A percentile compares a stretch with the other conserved stretches of the same genome.
Conservation (phyloP, 2,329 filamentous ascomycete species). For the Colletotrichum magnum region DNA sequence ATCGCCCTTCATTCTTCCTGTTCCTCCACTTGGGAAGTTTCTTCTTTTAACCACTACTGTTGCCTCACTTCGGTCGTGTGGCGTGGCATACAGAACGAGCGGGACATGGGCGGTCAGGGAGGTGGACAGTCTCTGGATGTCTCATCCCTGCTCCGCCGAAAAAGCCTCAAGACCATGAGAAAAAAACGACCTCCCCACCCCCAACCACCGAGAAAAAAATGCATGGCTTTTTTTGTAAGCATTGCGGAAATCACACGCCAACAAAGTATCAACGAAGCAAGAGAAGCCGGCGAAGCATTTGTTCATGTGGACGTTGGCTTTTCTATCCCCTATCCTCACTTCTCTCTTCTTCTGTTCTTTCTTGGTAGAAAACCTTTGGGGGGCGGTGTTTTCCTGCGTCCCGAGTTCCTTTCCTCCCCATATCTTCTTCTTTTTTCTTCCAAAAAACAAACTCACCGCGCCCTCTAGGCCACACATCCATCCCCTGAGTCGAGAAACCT, state of each 20-base stretch:
- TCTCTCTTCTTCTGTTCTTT: background rate
- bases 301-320: background rate
- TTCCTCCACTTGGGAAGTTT: constrained; percentile 24
- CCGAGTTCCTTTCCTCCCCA: too few species aligned
- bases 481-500: too few species aligned
- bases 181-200: too few species aligned
- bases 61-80: constrained; percentile 35
- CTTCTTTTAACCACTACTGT: constrained; percentile 30
- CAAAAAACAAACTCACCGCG: too few species aligned
- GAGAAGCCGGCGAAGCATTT: background rate
- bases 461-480: background rate
- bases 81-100: constrained; percentile 36
- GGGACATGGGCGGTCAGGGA: background rate
- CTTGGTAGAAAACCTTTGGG: constrained; percentile 14
- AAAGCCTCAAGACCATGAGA: too few species aligned
- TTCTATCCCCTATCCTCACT: background rate
- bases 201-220: background rate
- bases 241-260: constrained; percentile 1
- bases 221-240: constrained; percentile 6
- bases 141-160: background rate
- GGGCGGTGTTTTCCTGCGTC: background rate
- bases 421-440: too few species aligned
- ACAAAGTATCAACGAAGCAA: constrained; percentile 8
- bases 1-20: constrained; percentile 28
- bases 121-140: background rate